Conservation (phyloP, 495 filamentous ascomycete genomes). For the Lasiosphaeria hispida region DNA sequence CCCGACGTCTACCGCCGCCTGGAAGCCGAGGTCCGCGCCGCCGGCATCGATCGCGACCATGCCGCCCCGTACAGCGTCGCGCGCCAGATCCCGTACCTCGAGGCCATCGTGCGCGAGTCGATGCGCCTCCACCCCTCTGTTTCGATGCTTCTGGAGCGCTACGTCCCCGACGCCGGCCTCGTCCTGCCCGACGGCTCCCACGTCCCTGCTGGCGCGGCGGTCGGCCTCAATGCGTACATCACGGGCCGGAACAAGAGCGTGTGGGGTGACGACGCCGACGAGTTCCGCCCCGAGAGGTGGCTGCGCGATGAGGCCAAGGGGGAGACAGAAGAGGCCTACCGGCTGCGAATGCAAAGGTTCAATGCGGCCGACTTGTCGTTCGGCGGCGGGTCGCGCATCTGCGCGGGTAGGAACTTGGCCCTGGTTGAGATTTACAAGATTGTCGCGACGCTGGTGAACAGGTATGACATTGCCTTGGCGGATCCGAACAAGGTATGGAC, state of each 20-base stretch:
- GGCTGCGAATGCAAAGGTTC: slow-evolving; percentile 19
- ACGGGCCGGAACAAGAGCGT: slow-evolving; percentile 37
- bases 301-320: slow-evolving; percentile 24
- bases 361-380: slow-evolving; percentile 43
- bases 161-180: slow-evolving; percentile 54
- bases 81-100: slow-evolving; percentile 53
- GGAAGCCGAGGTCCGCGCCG: slow-evolving; percentile 18
- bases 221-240: slow-evolving; percentile 33
- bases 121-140: slow-evolving; percentile 58
- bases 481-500: slow-evolving; percentile 20
- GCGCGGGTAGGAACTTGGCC: slow-evolving; percentile 62
- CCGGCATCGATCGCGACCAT: neutral
- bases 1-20: slow-evolving; percentile 27
- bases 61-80: slow-evolving; percentile 20
- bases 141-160: slow-evolving; percentile 52
- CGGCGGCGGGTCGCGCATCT: slow-evolving; percentile 59
- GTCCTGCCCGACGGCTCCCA: slow-evolving; percentile 51
- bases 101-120: slow-evolving; percentile 63
- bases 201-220: slow-evolving; percentile 46
- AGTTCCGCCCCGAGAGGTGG: slow-evolving; percentile 52
- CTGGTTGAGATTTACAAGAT: slow-evolving; percentile 64
- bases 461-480: slow-evolving; percentile 40
- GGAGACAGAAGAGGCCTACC: slow-evolving; percentile 24
- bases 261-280: slow-evolving; percentile 48
- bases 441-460: slow-evolving; percentile 56